These are phyloP conservation scores for Hansenula anomala DNA, from an alignment of 1,139 yeast species.

Conservation along the genomic window DNA sequence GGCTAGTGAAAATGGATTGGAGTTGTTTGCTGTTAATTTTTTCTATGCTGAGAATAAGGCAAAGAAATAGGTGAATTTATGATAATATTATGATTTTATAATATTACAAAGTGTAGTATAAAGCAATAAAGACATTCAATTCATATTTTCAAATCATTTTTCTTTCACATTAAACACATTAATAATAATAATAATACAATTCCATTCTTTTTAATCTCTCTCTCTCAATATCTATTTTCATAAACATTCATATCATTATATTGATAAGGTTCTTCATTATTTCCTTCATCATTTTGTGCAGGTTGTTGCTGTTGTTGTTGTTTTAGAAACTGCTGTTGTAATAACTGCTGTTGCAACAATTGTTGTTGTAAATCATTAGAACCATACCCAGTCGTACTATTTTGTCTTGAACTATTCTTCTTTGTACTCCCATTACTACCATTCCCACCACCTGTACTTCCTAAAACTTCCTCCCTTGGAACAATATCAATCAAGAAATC, in stretches of 20 bases:
- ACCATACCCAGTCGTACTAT: background rate
- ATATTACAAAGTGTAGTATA: background rate
- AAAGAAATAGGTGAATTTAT: background rate
- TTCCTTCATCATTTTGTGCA: slow-evolving; percentile 1
- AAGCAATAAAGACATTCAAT: too few species aligned
- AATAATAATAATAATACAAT: too few species aligned
- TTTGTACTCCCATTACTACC: background rate
- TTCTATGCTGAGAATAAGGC: slow-evolving; percentile 31
- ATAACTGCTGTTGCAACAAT: background rate
- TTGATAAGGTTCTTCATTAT: slow-evolving; percentile 2
- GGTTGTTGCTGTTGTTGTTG: background rate
- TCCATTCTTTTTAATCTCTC: too few species aligned
- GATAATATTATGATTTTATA: background rate
- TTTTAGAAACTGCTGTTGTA: slow-evolving; percentile 1
- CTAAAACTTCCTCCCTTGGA: slow-evolving; percentile 63
- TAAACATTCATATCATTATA: slow-evolving; percentile 13
- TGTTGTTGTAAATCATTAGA: slow-evolving; percentile 2
- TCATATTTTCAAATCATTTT: too few species aligned
- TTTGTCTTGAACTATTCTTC: background rate
- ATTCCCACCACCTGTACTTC: background rate
- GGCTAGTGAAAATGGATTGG: slow-evolving; percentile 57
- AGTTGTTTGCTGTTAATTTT: slow-evolving; percentile 77
- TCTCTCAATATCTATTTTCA: slow-evolving; percentile 10
- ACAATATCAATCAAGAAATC: slow-evolving; percentile 94
- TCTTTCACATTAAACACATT: too few species aligned